Evolutionary conservation across 768 basidiomycete genomes (phyloP), one percentile per base, ranked within the genome.

Genomic region (Collybia mongolica): DNA sequence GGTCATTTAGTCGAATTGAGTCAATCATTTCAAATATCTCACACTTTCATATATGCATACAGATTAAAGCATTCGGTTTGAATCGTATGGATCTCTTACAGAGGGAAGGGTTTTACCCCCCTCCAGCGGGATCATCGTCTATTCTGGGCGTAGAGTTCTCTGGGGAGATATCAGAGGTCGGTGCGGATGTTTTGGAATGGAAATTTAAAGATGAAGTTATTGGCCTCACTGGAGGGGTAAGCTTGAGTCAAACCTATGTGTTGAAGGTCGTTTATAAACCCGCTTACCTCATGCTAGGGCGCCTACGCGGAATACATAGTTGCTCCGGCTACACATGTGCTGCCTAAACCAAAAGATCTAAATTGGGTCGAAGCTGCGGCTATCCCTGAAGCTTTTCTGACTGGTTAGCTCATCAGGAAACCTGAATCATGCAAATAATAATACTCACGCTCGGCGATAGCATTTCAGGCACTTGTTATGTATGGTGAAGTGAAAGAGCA

Each of bases 71-170:
- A 1, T 94, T 95, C 64, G 90, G 91, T n/a, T 68, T 95, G 52
- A 95, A 95, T 67, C 79, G 93, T 24, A 86, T 91, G 91, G 93
- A 95, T 61, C 75, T 92, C 47, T 45, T 56, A 5, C 93, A 91
- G 64, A 80, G 87, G 5, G 74, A 83, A 61, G 88, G 86, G 0
- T 59, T 64, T n/a, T 93, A 93, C 63, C 86, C 89, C 15, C 68
- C 77, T n/a, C 92, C 93, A 24, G 75, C 84, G n/a, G 87, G 85
- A 37, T 79, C 82, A 17, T 84, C 86, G 29, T 68, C 75, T 6
- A 85, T 94, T 61, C 75, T 95, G 7, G 93, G 94, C 3, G 88
- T 93, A 39, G 94, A 96, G 66, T 96, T 95, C 64, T 82, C 91
- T 19, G 90, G 91, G 5, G 63, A 61, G 2, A 74, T 93, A 42